A percentile compares a stretch with the other conserved stretches of the same genome.
phyloP scores from a whole-genome alignment of 2,329 filamentous ascomycete species.

The Ophiostoma himal-ulmi region DNA sequence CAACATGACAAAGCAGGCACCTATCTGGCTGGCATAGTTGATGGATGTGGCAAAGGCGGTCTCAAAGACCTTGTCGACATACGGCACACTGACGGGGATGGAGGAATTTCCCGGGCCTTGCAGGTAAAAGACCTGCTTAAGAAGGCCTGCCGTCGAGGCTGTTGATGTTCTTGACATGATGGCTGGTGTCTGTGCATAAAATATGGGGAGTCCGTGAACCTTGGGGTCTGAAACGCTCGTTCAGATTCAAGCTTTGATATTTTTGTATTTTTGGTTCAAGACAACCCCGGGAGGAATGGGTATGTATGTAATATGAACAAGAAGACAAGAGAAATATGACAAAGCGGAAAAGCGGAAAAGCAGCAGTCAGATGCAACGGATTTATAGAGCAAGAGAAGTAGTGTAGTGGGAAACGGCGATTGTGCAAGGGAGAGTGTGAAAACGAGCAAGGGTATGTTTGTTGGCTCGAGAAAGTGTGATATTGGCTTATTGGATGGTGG shows the following conservation, averaged over 20 bases:
- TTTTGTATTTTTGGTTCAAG: not conserved
- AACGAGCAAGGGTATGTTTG: not conserved
- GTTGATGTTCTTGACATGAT: not conserved
- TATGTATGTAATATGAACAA: not conserved
- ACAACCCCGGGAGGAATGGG: not conserved
- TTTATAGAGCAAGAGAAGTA: not conserved
- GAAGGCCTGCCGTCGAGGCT: not conserved
- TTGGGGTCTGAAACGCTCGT: not conserved
- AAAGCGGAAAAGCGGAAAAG: not conserved
- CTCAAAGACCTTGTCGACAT: conserved; percentile 18
- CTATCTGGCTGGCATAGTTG: conserved; percentile 27
- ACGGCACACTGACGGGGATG: conserved; percentile 21
- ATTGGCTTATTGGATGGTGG: not conserved
- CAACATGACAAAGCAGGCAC: conserved; percentile 53
- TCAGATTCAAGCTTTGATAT: not conserved
- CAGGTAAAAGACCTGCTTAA: not conserved
- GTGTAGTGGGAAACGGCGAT: not conserved
- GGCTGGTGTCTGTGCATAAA: not conserved
- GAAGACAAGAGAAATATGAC: not conserved
- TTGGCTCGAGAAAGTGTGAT: not conserved
- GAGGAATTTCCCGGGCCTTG: conserved; percentile 4
- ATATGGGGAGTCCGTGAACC: not conserved
- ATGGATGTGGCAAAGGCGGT: conserved; percentile 18
- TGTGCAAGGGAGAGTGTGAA: not conserved
- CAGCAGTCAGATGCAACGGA: not conserved